phyloP scores from a whole-genome alignment of 2,329 filamentous ascomycete species.

The Fusarium penzigii region DNA sequence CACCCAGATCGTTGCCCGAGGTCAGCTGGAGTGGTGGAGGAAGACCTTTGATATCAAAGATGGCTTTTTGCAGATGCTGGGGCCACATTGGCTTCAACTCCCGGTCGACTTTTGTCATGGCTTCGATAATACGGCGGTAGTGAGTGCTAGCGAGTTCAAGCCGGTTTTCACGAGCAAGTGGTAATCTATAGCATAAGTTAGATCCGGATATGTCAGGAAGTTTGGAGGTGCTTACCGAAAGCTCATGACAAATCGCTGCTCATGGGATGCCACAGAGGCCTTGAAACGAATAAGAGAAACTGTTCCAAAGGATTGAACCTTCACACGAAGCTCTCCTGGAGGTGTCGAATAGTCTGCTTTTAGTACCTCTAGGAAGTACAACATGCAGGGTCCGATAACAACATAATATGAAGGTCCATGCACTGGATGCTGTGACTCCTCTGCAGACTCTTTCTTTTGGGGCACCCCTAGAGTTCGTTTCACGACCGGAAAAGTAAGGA shows the following conservation, averaged over 20 bases:
- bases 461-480: conserved; percentile 45
- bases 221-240: conserved; percentile 46
- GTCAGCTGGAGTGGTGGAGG: conserved; percentile 55
- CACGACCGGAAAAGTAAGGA: conserved; percentile 53
- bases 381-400: conserved; percentile 54
- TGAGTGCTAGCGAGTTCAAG: conserved; percentile 56
- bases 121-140: conserved; percentile 55
- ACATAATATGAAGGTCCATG: conserved; percentile 57
- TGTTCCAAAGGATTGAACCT: conserved; percentile 52
- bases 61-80: conserved; percentile 52
- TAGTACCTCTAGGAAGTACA: conserved; percentile 53
- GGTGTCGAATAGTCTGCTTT: conserved; percentile 44
- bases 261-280: conserved; percentile 51
- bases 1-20: conserved; percentile 56
- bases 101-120: conserved; percentile 55
- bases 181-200: conserved; percentile 33
- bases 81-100: conserved; percentile 61
- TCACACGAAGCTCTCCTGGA: conserved; percentile 50
- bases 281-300: conserved; percentile 54
- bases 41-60: conserved; percentile 55
- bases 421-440: conserved; percentile 46
- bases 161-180: conserved; percentile 45
- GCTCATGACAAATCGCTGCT: conserved; percentile 57
- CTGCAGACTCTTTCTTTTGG: conserved; percentile 42
- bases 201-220: too few relatives aligned